A percentile compares a stretch with the other conserved stretches of the same genome.
Evolutionary conservation across 23 red algal species (phyloP).

Genomic region (Cyanidiococcus yangmingshanensis): DNA sequence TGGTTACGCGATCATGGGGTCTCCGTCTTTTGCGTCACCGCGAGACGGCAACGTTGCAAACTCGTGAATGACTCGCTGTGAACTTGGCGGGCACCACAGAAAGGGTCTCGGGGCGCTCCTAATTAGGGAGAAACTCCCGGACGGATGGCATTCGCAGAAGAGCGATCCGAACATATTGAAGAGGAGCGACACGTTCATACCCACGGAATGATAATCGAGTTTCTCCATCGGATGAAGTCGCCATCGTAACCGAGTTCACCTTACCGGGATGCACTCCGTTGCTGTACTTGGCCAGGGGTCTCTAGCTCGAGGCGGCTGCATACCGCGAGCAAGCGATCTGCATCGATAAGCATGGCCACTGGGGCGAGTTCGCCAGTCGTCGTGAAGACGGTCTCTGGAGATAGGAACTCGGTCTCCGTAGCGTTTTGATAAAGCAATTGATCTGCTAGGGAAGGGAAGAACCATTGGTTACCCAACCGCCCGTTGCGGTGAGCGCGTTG

Average conservation of each 20-base stretch:
- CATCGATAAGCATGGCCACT: not conserved
- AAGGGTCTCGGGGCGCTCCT: no score
- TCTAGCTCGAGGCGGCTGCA: not conserved
- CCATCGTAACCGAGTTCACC: no score
- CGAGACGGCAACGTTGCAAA: no score
- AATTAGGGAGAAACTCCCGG: no score
- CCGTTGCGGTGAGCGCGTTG: not conserved
- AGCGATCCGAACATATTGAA: no score
- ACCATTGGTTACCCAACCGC: not conserved
- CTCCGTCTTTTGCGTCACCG: slow-evolving; percentile 33
- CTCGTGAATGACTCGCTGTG: no score
- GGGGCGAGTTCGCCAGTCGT: not conserved
- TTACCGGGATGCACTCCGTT: no score
- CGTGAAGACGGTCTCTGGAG: not conserved
- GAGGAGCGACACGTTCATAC: no score
- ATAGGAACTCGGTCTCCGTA: not conserved
- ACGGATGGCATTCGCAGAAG: no score
- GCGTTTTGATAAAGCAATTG: slow-evolving; percentile 18
- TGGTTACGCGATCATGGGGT: slow-evolving; percentile 81
- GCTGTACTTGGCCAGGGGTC: not conserved
- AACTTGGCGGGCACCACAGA: no score
- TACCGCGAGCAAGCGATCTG: slow-evolving; percentile 5
- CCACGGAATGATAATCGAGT: no score
- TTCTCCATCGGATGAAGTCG: no score
- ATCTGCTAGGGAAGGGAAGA: not conserved